Evolutionary conservation across 441 rosid species (phyloP), one percentile per base, ranked within the genome.

Genomic region (Aleurites moluccanus): DNA sequence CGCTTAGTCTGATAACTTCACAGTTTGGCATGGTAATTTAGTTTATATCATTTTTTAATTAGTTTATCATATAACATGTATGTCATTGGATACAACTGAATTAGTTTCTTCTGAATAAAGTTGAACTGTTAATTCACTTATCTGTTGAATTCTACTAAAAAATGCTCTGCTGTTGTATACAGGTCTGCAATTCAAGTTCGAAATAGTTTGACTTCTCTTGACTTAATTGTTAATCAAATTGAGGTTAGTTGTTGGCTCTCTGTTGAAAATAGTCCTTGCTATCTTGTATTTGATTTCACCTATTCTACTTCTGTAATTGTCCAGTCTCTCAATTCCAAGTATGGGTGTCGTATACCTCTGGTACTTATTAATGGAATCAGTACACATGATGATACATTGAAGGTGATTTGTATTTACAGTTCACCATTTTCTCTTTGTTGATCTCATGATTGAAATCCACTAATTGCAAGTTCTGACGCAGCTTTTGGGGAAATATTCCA

Each of bases 131-230:
- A 20, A 21, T 35, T 64, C 52, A 64, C 5, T 10, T 18, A n/a
- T 44, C 47, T 28, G 27, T 52, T 72, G 38, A 70, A 63, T 70
- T 68, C 65, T 40, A 16, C 60, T 63, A 23, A 6, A 33, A 67
- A 52, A 8, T 15, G 15, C n/a, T 14, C 35, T 30, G 4, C 71
- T 64, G 23, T 27, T 44, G 66, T 30, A 7, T 82, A 74, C 79
- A 90, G 95, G 78, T 88, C 90, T 59, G 73, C 75, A n/a, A 84
- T 90, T 70, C 89, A 89, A 77, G 81, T 88, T 63, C 73, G 75
- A 23, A 72, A 88, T 73, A 87, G 88, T 47, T 76, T 83, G 74
- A 87, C 92, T 38, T 75, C 76, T 73, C 81, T 88, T 50, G 90
- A 86, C 80, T 66, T 85, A 57, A 70, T 80, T 35, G 86, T 85